Evolutionary conservation across 164 flowering plant genomes (phyloP), one percentile per base, ranked within the genome.

Genomic region (Echeveria elegans): DNA sequence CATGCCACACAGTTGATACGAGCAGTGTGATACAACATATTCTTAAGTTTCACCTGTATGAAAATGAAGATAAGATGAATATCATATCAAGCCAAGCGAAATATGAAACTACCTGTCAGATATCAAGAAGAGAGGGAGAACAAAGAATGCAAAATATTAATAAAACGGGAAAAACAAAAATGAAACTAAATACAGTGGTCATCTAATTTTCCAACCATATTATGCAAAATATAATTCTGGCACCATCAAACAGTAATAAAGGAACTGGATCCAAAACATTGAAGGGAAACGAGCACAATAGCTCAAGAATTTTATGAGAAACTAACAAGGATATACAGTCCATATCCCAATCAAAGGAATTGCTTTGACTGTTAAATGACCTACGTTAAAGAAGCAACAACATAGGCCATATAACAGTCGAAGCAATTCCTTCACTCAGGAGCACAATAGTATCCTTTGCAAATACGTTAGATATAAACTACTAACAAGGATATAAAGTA

Each of bases 1-100:
- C 99, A 92, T 50, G 97, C 92, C 53, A 92, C 74, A 73, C 97
- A 86, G 77, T 95, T 92, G 76, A 95, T 86, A 23, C 97, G 90
- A 2, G 99, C 96, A 50, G 84, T 82, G 74, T 91, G 97, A 77
- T 89, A 95, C 78, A 92, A 70, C 97, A 95, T 92, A 77, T 95
- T 92, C 77, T 89, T 89, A 26, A 92, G 86, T 79, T 85, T 92
- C 65, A 92, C 86, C 99, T 92, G 91, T 72, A 79, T 70, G 28
- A 23, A 37, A 32, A 32, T 34, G 16, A 11, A 43, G 3, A 43
- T 43, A 43, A 8, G 50, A 12, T 37, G 63, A 28, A 53, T 5
- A 53, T 10, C 60, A 53, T 8, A 10, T 26, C 14, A 53, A 53
- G 29, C 60, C 30, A 53, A 24, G 5, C 29, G 26, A 7, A 3